A percentile compares a stretch with the other conserved stretches of the same genome.
phyloP scores from a whole-genome alignment of 768 basidiomycete species.

The Lactifluus piperatus region DNA sequence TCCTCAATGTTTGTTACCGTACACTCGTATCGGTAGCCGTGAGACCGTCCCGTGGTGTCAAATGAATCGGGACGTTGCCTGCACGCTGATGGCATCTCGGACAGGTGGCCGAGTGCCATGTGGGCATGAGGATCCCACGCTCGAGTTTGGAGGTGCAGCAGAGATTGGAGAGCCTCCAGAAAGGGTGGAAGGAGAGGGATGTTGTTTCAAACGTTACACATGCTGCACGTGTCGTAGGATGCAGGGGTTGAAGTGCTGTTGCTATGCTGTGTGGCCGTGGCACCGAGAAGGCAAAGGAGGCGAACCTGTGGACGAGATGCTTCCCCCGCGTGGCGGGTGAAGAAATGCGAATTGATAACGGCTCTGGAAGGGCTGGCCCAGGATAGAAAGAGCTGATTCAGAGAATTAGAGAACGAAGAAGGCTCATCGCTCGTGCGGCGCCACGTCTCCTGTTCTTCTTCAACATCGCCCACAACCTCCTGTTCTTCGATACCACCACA shows the following conservation, averaged over 20 bases:
- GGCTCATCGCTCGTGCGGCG: slow-evolving; percentile 33
- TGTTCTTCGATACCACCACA: slow-evolving; percentile 26
- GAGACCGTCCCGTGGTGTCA: background rate
- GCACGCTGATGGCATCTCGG: slow-evolving; percentile 27
- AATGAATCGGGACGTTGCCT: slow-evolving; percentile 28
- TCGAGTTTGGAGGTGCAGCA: slow-evolving; percentile 27
- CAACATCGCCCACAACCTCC: too few relatives aligned
- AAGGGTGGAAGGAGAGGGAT: background rate
- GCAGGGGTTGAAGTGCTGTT: slow-evolving; percentile 31
- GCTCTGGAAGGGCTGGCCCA: slow-evolving; percentile 67
- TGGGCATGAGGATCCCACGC: slow-evolving; percentile 41
- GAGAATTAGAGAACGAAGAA: slow-evolving; percentile 52
- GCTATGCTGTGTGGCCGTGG: slow-evolving; percentile 27
- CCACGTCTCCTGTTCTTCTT: too few relatives aligned
- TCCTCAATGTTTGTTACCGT: too few relatives aligned
- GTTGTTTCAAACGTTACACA: slow-evolving; percentile 44
- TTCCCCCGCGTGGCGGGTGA: slow-evolving; percentile 39
- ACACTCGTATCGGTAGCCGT: too few relatives aligned
- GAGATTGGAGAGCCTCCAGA: slow-evolving; percentile 53
- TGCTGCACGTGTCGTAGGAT: slow-evolving; percentile 38
- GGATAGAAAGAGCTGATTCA: slow-evolving; percentile 60
- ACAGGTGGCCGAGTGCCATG: slow-evolving; percentile 33
- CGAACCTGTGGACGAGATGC: slow-evolving; percentile 33
- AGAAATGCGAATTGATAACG: slow-evolving; percentile 66
- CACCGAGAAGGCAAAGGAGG: slow-evolving; percentile 23